A percentile compares a stretch with the other conserved stretches of the same genome.
Conservation (phyloP, 345 rosid genomes). For the Mallotus nudiflorus region DNA sequence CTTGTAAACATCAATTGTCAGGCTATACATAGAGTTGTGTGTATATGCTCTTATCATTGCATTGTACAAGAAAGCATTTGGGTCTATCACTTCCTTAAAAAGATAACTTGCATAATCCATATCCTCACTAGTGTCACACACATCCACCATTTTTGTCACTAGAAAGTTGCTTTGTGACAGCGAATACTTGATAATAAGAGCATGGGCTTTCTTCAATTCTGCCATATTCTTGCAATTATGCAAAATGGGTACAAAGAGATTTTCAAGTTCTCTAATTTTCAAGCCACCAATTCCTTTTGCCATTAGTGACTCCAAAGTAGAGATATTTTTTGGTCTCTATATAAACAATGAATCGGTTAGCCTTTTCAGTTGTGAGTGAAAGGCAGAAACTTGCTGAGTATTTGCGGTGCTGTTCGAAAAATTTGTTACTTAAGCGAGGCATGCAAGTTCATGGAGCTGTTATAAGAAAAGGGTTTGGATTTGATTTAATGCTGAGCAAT, state of each 20-base stretch:
- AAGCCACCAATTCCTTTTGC: conserved; percentile 14
- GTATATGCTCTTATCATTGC: conserved; percentile 53
- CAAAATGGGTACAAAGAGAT: conserved; percentile 38
- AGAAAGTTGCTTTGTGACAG: conserved; percentile 53
- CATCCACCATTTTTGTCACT: conserved; percentile 54
- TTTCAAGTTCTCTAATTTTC: conserved; percentile 44
- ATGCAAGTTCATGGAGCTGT: conserved; percentile 55
- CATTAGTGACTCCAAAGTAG: conserved; percentile 9
- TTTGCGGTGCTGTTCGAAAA: conserved; percentile 54
- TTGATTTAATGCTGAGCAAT: conserved; percentile 48
- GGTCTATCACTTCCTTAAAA: conserved; percentile 40
- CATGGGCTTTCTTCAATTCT: conserved; percentile 47
- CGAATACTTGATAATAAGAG: conserved; percentile 37
- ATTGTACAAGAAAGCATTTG: conserved; percentile 52
- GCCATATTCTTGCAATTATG: conserved; percentile 32
- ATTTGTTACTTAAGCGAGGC: conserved; percentile 49
- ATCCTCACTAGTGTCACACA: conserved; percentile 40
- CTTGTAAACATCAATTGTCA: conserved; percentile 35
- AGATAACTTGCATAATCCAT: conserved; percentile 43
- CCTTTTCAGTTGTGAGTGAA: conserved; percentile 23
- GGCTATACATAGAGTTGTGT: conserved; percentile 34
- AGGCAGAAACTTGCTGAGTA: conserved; percentile 52
- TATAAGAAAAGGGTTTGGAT: conserved; percentile 39
- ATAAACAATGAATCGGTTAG: conserved; percentile 25
- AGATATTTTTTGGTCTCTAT: not conserved